A percentile compares a stretch with the other conserved stretches of the same genome.
Conservation (phyloP, 768 basidiomycete genomes). For the Auricularia auricula-judae region DNA sequence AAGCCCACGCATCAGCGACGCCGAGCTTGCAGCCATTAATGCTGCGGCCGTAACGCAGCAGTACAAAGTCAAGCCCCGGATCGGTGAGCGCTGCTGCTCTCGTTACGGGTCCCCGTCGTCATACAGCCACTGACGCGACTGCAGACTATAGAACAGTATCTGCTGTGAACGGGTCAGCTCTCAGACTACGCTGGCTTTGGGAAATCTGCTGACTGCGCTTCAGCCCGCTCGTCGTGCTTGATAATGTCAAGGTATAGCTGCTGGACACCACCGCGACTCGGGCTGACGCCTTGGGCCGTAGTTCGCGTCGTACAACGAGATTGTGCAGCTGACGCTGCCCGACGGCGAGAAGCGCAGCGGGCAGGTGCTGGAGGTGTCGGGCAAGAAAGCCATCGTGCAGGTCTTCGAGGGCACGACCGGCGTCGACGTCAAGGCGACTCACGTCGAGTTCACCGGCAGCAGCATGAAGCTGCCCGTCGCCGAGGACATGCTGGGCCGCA, state of each 20-base stretch:
- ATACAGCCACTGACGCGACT: background rate
- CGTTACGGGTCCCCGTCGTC: slow-evolving; percentile 1
- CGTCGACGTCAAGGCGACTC: slow-evolving; percentile 93
- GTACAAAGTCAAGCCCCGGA: slow-evolving; percentile 80
- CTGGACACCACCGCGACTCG: background rate
- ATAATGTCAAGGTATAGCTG: slow-evolving; percentile 85
- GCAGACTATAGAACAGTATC: slow-evolving; percentile 96
- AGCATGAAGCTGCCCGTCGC: slow-evolving; percentile 99
- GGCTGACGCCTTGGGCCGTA: slow-evolving; percentile 19
- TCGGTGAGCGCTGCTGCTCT: slow-evolving; percentile 42
- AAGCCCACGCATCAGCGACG: slow-evolving; percentile 56
- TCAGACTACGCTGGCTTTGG: no score
- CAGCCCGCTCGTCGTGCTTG: slow-evolving; percentile 90
- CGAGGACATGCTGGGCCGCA: slow-evolving; percentile 97
- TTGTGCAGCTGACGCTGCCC: slow-evolving; percentile 87
- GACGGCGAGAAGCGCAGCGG: slow-evolving; percentile 93
- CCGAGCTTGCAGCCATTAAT: slow-evolving; percentile 68
- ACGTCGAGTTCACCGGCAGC: slow-evolving; percentile 95
- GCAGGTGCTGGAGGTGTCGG: slow-evolving; percentile 95
- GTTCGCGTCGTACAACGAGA: slow-evolving; percentile 99
- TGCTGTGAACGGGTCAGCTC: slow-evolving; percentile 85
- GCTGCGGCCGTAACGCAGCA: slow-evolving; percentile 82
- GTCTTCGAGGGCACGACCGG: slow-evolving; percentile 98
- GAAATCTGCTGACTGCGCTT: no score
- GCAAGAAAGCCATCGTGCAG: slow-evolving; percentile 98